Evolutionary conservation across 73 alveolate genomes (phyloP).

Genomic region (Breviolum minutum): DNA sequence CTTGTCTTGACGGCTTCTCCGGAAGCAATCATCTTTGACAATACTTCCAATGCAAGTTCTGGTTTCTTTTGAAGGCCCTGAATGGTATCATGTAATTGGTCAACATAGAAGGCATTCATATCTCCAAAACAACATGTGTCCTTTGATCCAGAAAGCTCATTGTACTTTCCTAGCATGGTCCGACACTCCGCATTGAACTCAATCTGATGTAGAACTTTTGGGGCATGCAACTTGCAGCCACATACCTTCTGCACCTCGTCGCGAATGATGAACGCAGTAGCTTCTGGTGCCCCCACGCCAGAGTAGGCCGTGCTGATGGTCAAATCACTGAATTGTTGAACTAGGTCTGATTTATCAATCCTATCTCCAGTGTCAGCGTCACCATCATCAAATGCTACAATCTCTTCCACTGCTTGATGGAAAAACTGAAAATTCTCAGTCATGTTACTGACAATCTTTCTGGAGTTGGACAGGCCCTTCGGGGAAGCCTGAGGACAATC

Average conservation of each 20-base stretch:
- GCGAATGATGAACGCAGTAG: not conserved
- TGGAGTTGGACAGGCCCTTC: not conserved
- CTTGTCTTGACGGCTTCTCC: not conserved
- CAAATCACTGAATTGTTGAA: not conserved
- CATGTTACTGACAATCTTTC: not conserved
- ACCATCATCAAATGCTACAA: not conserved
- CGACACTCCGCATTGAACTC: not conserved
- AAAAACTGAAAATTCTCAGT: not conserved
- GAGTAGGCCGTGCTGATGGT: not conserved
- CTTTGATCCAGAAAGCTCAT: no score
- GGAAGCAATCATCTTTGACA: not conserved
- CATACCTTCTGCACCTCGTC: not conserved
- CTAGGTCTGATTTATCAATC: not conserved
- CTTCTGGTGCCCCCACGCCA: slow-evolving; percentile 25
- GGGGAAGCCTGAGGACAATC: not conserved
- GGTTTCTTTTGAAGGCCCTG: not conserved
- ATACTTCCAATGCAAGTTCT: slow-evolving; percentile 1
- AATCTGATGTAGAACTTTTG: not conserved
- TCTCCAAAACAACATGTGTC: not conserved
- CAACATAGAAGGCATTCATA: not conserved
- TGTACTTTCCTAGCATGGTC: not conserved
- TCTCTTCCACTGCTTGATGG: not conserved
- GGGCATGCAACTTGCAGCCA: not conserved
- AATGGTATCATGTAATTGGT: not conserved
- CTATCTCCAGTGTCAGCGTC: not conserved